phyloP scores from a whole-genome alignment of 768 basidiomycete genomes.

The Hygrophoropsis aurantiaca region DNA sequence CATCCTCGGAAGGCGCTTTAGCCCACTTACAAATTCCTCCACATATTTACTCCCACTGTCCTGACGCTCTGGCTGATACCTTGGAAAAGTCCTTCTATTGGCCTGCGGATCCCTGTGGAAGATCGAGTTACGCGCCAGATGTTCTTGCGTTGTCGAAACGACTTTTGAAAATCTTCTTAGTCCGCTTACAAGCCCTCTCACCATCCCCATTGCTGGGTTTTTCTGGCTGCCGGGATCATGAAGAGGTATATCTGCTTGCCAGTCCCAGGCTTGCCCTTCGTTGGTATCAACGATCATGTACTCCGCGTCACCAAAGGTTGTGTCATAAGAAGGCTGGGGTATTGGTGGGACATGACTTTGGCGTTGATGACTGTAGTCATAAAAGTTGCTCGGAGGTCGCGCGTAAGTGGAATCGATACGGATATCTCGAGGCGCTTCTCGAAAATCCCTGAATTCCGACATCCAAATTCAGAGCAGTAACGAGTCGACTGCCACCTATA shows the following conservation, averaged over 20 bases:
- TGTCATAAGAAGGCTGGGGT: no score
- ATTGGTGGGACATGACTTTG: no score
- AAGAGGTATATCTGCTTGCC: slow-evolving; percentile 13
- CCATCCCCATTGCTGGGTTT: slow-evolving; percentile 21
- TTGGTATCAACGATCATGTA: slow-evolving; percentile 33
- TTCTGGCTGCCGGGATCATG: slow-evolving; percentile 23
- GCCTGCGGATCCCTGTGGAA: slow-evolving; percentile 18
- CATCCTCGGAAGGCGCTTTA: slow-evolving; percentile 31
- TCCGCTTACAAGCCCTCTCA: slow-evolving; percentile 31
- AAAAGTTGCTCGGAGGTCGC: no score
- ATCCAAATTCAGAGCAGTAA: slow-evolving; percentile 25
- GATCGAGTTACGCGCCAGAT: background rate
- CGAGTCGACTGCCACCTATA: slow-evolving; percentile 28
- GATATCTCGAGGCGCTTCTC: slow-evolving; percentile 30
- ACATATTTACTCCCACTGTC: slow-evolving; percentile 13
- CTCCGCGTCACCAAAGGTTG: no score
- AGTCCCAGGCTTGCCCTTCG: slow-evolving; percentile 14
- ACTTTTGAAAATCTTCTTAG: slow-evolving; percentile 32
- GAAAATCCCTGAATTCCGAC: slow-evolving; percentile 22
- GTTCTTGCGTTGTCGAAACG: slow-evolving; percentile 28
- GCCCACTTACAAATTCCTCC: slow-evolving; percentile 28
- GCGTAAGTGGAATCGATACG: no score
- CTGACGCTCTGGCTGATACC: slow-evolving; percentile 15
- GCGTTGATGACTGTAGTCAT: no score
- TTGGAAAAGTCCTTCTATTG: slow-evolving; percentile 13